Base-by-base conservation (phyloP, 1,284 basidiomycete species). In the Boletus sp. region DNA sequence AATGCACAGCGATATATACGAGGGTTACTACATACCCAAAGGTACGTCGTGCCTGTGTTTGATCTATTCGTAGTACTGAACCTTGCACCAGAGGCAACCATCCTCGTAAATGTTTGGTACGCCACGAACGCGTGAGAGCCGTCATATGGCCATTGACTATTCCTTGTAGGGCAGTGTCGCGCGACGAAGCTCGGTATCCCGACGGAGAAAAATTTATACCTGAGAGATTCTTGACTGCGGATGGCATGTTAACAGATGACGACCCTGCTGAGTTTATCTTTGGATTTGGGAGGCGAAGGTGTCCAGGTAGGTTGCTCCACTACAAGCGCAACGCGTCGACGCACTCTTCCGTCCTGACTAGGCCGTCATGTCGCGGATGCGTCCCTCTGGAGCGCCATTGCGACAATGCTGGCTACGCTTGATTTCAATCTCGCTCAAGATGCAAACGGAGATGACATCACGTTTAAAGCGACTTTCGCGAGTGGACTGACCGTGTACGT, bases 261-360 rank as follows among this genome's bases (percentile, higher is more conserved):
- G n/a, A 62, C 16, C 46, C 55, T 13, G n/a, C 36, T 1, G 29
- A 50, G 0, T 42, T 40, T 10, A 3, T 44, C 14, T 62, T 60
- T 33, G 58, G 60, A 17, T 62, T 59, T 19, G 57, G 59, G 23
- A 40, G 59, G 9, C 44, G 57, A 16, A 29, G 32, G 17, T 57
- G 57, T 20, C 41, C 56, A 39, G 57, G 56, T 56, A 9, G n/a
- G n/a, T n/a, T n/a, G n/a, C n/a, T n/a, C n/a, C n/a, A n/a, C n/a
- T n/a, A n/a, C n/a, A n/a, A n/a, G n/a, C n/a, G n/a, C n/a, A n/a
- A n/a, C n/a, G n/a, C n/a, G n/a, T n/a, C n/a, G n/a, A n/a, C n/a
- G n/a, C n/a, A n/a, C n/a, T n/a, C n/a, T n/a, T 26, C 9, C 25
- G n/a, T n/a, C 25, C 6, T 26, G 6, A 26, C 2, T 46, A 56